Percentiles rank a stretch among this genome's conserved stretches.
phyloP scores from a whole-genome alignment of 2,329 filamentous ascomycete genomes.

The Botrytis fragariae region DNA sequence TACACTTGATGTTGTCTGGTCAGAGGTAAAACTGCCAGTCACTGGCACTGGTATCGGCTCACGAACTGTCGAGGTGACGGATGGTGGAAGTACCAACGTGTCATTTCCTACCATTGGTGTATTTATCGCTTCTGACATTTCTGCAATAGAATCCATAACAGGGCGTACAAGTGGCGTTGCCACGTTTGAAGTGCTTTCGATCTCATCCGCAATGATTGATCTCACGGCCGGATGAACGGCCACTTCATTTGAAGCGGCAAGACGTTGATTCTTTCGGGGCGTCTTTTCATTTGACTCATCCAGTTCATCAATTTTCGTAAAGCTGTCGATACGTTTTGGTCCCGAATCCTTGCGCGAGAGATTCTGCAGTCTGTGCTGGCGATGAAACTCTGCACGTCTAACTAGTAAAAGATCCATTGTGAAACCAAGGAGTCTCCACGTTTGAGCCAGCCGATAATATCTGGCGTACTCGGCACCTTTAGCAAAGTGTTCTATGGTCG shows the following conservation, averaged over 20 bases:
- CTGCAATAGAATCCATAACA: slow-evolving; percentile 39
- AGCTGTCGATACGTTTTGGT: slow-evolving; percentile 29
- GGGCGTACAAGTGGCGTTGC: slow-evolving; percentile 59
- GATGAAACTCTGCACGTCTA: slow-evolving; percentile 56
- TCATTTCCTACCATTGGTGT: slow-evolving; percentile 38
- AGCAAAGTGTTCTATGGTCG: slow-evolving; percentile 57
- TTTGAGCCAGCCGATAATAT: slow-evolving; percentile 60
- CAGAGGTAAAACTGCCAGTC: slow-evolving; percentile 22
- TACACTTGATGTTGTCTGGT: slow-evolving; percentile 30
- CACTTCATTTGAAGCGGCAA: slow-evolving; percentile 22
- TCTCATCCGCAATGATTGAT: slow-evolving; percentile 42
- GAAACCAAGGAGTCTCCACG: slow-evolving; percentile 60
- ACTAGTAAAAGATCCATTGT: slow-evolving; percentile 54
- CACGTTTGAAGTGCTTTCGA: slow-evolving; percentile 62
- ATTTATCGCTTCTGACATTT: slow-evolving; percentile 31
- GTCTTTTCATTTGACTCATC: slow-evolving; percentile 30
- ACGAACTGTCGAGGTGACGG: slow-evolving; percentile 29
- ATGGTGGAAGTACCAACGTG: slow-evolving; percentile 32
- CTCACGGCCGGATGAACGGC: slow-evolving; percentile 26
- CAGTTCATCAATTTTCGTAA: slow-evolving; percentile 3
- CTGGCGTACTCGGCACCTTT: slow-evolving; percentile 55
- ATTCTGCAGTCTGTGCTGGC: slow-evolving; percentile 46
- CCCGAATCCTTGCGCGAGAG: slow-evolving; percentile 29
- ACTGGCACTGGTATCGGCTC: slow-evolving; percentile 34
- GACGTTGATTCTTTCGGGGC: slow-evolving; percentile 27